These are phyloP conservation scores for Eutypa lata DNA, from an alignment of 2,329 filamentous ascomycete species.

Conservation along the genomic window DNA sequence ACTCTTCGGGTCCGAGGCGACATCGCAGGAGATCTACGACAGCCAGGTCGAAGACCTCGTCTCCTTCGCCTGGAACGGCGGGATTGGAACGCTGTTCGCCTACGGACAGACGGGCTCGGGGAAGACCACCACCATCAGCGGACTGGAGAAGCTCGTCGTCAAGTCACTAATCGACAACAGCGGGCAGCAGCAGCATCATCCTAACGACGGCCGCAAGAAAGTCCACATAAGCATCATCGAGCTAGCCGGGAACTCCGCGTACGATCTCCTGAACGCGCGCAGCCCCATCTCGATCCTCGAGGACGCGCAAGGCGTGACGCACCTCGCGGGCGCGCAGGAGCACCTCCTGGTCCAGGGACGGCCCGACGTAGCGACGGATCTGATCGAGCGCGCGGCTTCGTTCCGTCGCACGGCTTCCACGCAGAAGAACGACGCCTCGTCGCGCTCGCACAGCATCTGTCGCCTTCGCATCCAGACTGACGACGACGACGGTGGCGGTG, in stretches of 20 bases:
- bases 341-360: constrained; percentile 20
- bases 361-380: constrained; percentile 18
- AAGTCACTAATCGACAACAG: constrained; percentile 28
- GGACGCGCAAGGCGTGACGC: constrained; percentile 41
- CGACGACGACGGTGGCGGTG: constrained; percentile 30
- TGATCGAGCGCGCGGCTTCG: constrained; percentile 34
- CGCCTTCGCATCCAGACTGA: constrained; percentile 40
- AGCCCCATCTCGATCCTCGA: constrained; percentile 41
- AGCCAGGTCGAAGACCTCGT: constrained; percentile 39
- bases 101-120: constrained; percentile 49
- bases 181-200: too few relatives aligned
- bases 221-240: constrained; percentile 37
- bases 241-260: constrained; percentile 34
- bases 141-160: constrained; percentile 38
- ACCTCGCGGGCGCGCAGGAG: constrained; percentile 42
- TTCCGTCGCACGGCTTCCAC: constrained; percentile 42
- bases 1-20: constrained; percentile 31
- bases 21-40: constrained; percentile 39
- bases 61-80: constrained; percentile 43
- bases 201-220: constrained; percentile 9
- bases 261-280: constrained; percentile 40
- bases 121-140: constrained; percentile 43
- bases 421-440: constrained; percentile 44
- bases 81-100: constrained; percentile 46
- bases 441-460: constrained; percentile 46